A percentile compares a stretch with the other conserved stretches of the same genome.
phyloP scores from a whole-genome alignment of 495 filamentous ascomycete genomes.

The Thermothielavioides terrestris region DNA sequence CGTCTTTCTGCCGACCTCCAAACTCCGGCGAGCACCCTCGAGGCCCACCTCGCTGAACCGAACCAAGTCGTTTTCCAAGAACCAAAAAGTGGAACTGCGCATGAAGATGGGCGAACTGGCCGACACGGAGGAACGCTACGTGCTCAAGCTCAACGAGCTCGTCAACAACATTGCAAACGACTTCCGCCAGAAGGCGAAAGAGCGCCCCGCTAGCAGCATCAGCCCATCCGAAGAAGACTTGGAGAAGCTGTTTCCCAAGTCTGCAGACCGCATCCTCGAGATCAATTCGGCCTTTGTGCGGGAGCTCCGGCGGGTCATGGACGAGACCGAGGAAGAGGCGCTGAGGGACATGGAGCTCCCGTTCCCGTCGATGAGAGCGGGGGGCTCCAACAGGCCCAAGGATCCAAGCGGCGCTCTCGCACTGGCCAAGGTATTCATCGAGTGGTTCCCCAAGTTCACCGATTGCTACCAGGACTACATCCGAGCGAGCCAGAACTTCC shows the following conservation, averaged over 20 bases:
- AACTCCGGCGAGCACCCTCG: conserved; percentile 78
- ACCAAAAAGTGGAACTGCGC: conserved; percentile 74
- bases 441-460: conserved; percentile 86
- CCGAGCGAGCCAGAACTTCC: conserved; percentile 72
- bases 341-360: conserved; percentile 53
- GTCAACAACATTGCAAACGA: conserved; percentile 67
- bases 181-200: conserved; percentile 58
- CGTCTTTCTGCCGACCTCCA: conserved; percentile 80
- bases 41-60: conserved; percentile 69
- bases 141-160: conserved; percentile 72
- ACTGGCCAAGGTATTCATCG: conserved; percentile 68
- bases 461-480: conserved; percentile 88
- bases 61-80: conserved; percentile 62
- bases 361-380: conserved; percentile 28
- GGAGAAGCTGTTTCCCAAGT: conserved; percentile 69
- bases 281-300: conserved; percentile 71
- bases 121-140: conserved; percentile 91
- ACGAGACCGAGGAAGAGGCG: conserved; percentile 75
- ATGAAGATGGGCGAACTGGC: conserved; percentile 86
- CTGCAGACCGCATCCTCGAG: conserved; percentile 64
- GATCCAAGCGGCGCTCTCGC: conserved; percentile 67
- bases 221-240: conserved; percentile 66
- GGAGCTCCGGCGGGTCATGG: conserved; percentile 63
- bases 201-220: conserved; percentile 48
- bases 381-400: conserved; percentile 46